Base-by-base conservation (phyloP, 208 protist genomes). In the Wallacemonas sp. region DNA sequence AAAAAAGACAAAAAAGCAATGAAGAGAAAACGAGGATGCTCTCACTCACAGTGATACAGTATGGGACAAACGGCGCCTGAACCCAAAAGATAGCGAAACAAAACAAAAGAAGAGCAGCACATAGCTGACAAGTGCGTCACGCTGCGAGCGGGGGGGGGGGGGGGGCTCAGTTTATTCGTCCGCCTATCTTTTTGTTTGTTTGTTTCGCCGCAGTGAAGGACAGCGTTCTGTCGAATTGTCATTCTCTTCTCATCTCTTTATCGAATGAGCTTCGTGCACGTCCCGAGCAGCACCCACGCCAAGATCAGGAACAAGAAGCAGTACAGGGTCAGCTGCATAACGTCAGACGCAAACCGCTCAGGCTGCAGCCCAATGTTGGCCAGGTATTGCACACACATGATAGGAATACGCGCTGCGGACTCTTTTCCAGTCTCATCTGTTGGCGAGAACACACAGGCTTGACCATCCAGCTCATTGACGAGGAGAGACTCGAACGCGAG, bases 401-500 rank as follows among this genome's bases (percentile, higher is more conserved):
- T 90, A 0, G 83, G 79, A 31, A 95, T 91, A 44, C 41, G 80
- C 4, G 46, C 78, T 0, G 46, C 38, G 1, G 80, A 83, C 59
- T 63, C 61, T 58, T 91, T 89, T 11, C 92, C 92, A 2, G 83
- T 87, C 41, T 87, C 85, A 36, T 94, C 84, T 0, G 80, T 90
- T 3, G 86, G 87, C 0, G 86, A 82, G 62, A 96, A 98, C 53
- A 80, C 74, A 44, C 91, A 93, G 4, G 65, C 59, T 68, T 90
- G 89, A 3, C 85, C 91, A 61, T 97, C 77, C 21, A 97, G 72
- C 77, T 98, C 95, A 62, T 98, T 98, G 26, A 95, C 81, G 69
- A 98, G 80, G 17, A 98, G 71, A 38, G 88, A 73, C 68, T 97
- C 90, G 59, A 97, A 97, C 15, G 93, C 75, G 11, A 96, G 79